Conservation (phyloP, 2,329 filamentous ascomycete species). For the Cladosporium sp. region DNA sequence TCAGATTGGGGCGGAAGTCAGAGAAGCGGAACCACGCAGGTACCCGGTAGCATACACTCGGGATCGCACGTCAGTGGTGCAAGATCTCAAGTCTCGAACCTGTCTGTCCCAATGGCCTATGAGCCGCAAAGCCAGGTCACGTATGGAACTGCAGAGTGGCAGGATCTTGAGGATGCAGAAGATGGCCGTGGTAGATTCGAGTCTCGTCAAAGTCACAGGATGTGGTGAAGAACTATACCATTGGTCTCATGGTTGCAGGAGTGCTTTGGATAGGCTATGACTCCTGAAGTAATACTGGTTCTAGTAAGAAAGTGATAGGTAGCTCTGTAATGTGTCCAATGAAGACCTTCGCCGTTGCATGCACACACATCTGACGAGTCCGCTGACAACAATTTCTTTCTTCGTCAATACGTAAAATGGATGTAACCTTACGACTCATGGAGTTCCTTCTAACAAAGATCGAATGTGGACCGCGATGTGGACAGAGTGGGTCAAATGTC, state of each 20-base stretch:
- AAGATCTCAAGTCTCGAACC: neutral
- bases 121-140: conserved; percentile 1
- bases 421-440: neutral
- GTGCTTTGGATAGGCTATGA: too few species aligned
- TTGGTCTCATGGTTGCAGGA: too few species aligned
- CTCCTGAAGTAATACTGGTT: too few species aligned
- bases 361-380: too few species aligned
- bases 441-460: too few species aligned
- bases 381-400: too few species aligned
- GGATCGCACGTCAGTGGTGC: neutral
- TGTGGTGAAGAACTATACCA: neutral
- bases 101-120: neutral
- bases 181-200: neutral
- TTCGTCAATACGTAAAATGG: neutral
- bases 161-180: conserved; percentile 7
- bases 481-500: neutral
- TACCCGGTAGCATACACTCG: neutral
- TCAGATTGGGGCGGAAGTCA: neutral
- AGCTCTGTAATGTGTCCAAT: too few species aligned
- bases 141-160: conserved; percentile 1
- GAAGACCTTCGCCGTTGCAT: too few species aligned
- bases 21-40: neutral
- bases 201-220: neutral
- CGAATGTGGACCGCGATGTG: neutral
- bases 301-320: too few species aligned